Conservation (phyloP, 2,329 filamentous ascomycete species). For the Colletotrichum orbiculare region DNA sequence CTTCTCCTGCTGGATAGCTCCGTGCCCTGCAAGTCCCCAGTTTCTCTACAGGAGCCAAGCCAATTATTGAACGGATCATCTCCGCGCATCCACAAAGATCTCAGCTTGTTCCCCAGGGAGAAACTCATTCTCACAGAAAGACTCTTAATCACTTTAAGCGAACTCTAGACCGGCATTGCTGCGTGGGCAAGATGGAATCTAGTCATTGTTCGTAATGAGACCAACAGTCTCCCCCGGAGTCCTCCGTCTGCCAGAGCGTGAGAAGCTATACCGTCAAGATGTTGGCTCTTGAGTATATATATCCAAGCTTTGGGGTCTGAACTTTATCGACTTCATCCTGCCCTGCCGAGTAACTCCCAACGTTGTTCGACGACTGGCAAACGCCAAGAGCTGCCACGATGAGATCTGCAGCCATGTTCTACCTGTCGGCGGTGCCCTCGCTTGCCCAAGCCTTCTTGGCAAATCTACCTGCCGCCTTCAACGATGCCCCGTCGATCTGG, state of each 20-base stretch:
- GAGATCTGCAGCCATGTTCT: neutral
- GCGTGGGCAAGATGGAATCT: too few relatives aligned
- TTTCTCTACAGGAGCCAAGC: constrained; percentile 37
- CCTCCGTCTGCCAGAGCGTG: too few relatives aligned
- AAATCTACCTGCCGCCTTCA: constrained; percentile 2
- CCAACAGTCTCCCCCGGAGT: too few relatives aligned
- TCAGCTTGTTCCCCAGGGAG: neutral
- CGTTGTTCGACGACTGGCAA: neutral
- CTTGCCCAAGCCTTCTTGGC: constrained; percentile 2
- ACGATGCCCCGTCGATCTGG: constrained; percentile 1
- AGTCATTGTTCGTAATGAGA: too few relatives aligned
- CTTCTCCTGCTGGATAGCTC: neutral
- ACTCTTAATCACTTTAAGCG: too few relatives aligned
- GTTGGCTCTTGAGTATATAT: too few relatives aligned
- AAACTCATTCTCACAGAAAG: too few relatives aligned
- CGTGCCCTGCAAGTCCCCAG: neutral
- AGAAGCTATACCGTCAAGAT: too few relatives aligned
- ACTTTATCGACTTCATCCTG: too few relatives aligned
- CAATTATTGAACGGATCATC: constrained; percentile 2
- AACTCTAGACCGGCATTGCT: too few relatives aligned
- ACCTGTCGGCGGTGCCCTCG: neutral
- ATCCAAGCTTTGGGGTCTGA: too few relatives aligned
- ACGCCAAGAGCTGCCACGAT: neutral
- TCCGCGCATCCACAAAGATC: constrained; percentile 5
- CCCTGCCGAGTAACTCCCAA: neutral